Evolutionary conservation across 805 yeast genomes (phyloP).

Genomic region (Schwanniomyces occidentalis): DNA sequence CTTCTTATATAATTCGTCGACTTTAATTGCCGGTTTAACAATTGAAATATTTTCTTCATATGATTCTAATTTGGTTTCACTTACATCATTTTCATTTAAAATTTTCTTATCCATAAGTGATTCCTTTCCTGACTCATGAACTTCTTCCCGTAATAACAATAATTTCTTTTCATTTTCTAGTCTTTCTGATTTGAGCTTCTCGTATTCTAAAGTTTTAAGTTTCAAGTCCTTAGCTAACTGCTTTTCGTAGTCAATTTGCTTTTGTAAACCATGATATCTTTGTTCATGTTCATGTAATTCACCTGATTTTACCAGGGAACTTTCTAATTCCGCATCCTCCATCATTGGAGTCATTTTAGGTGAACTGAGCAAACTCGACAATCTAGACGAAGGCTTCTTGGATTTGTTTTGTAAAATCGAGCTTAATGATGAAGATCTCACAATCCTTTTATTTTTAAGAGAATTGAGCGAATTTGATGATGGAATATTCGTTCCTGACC

Average conservation of each 20-base stretch:
- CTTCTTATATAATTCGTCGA: slow-evolving; percentile 24
- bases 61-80: too few species aligned
- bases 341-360: slow-evolving; percentile 15
- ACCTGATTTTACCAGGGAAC: slow-evolving; percentile 19
- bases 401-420: slow-evolving; percentile 9
- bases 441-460: slow-evolving; percentile 11
- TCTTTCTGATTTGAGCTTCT: slow-evolving; percentile 28
- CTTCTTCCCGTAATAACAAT: slow-evolving; percentile 15
- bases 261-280: slow-evolving; percentile 27
- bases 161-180: slow-evolving; percentile 29
- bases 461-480: slow-evolving; percentile 23
- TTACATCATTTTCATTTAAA: too few species aligned
- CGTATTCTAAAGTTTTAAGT: slow-evolving; percentile 35
- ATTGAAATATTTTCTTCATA: slow-evolving; percentile 24
- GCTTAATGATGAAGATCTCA: slow-evolving; percentile 26
- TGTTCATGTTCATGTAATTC: slow-evolving; percentile 26
- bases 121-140: slow-evolving; percentile 11
- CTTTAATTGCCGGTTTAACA: slow-evolving; percentile 16
- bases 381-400: slow-evolving; percentile 14
- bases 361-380: slow-evolving; percentile 12
- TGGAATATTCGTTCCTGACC: slow-evolving; percentile 28
- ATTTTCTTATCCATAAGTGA: too few species aligned
- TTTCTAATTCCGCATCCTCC: slow-evolving; percentile 21
- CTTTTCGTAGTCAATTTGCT: slow-evolving; percentile 41
- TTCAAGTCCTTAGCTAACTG: slow-evolving; percentile 39